phyloP scores from a whole-genome alignment of 768 basidiomycete genomes.

The Pholiota conissans region DNA sequence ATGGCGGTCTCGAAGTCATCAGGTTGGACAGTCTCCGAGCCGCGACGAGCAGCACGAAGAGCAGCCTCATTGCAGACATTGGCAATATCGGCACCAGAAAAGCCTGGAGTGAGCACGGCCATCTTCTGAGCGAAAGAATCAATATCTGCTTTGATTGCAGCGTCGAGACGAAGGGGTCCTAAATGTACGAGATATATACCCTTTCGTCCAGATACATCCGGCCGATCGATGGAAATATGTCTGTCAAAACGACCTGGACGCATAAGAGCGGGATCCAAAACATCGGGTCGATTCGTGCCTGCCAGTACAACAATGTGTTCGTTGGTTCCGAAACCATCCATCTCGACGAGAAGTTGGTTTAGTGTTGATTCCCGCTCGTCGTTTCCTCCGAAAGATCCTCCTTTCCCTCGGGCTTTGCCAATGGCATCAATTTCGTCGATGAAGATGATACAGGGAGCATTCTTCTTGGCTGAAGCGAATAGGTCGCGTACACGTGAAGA shows the following conservation, averaged over 20 bases:
- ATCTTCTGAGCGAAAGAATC: slow-evolving; percentile 83
- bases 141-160: slow-evolving; percentile 48
- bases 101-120: slow-evolving; percentile 94
- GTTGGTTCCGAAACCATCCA: slow-evolving; percentile 98
- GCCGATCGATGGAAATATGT: slow-evolving; percentile 93
- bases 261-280: slow-evolving; percentile 92
- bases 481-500: slow-evolving; percentile 96
- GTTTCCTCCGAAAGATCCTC: slow-evolving; percentile 80
- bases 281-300: slow-evolving; percentile 96
- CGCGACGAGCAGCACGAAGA: slow-evolving; percentile 86
- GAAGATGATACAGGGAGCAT: slow-evolving; percentile 98
- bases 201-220: slow-evolving; percentile 90
- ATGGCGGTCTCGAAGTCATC: slow-evolving; percentile 96
- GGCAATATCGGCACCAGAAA: slow-evolving; percentile 98
- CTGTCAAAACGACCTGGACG: slow-evolving; percentile 98
- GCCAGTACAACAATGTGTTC: slow-evolving; percentile 97
- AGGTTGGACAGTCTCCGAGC: slow-evolving; percentile 75
- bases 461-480: slow-evolving; percentile 96
- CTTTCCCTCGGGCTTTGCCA: slow-evolving; percentile 86
- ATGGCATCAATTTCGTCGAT: slow-evolving; percentile 99
- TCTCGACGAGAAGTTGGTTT: slow-evolving; percentile 97
- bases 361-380: slow-evolving; percentile 98
- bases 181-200: slow-evolving; percentile 96
- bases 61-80: slow-evolving; percentile 99
- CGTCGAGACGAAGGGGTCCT: slow-evolving; percentile 71